Base-by-base conservation (phyloP, 352 stramenopile species). In the Pelagophyceae sp. region DNA sequence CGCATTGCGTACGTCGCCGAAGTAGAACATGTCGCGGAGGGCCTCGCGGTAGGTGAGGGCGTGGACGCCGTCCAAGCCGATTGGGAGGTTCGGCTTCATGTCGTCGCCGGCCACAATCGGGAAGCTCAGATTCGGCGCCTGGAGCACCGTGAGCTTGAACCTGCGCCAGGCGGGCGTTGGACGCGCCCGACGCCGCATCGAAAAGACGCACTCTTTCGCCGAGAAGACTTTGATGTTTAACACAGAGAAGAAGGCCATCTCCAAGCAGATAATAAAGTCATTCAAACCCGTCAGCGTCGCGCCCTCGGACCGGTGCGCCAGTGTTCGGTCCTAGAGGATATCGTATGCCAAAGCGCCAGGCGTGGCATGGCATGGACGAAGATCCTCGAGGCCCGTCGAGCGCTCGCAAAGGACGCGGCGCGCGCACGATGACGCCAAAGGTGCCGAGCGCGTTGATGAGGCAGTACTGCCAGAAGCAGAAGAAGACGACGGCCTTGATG, bases 401-500 rank as follows among this genome's bases (percentile, higher is more conserved):
- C n/a, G n/a, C n/a, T n/a, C n/a, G 35, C 40, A 91, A 80, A 54
- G 23, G 45, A 54, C 11, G 45, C 11, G 45, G 11, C 19, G 88
- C 88, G 74, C 29, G 29, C 64, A 84, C 90, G 82, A 94, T 94
- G 38, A 92, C 82, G 0, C 89, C 90, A 50, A 92, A 79, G 67
- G 87, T 89, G 77, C 92, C 88, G 45, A 95, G 80, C 71, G 90
- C 80, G 40, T 84, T 90, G 82, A 96, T 94, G 82, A 93, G 84
- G 61, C 94, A 82, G 32, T 84, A 91, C 85, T 96, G 91, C 91
- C 91, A 96, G 82, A 93, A 96, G 27, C 89, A 94, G 78, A 96
- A 95, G 83, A 96, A 96, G 71, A 96, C 94, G 72, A 96, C 91
- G 11, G 87, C 88, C 78, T 96, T 96, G 80, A 96, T 94, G 0